Base-by-base conservation (phyloP, 768 basidiomycete species). In the Lactarius vividus region DNA sequence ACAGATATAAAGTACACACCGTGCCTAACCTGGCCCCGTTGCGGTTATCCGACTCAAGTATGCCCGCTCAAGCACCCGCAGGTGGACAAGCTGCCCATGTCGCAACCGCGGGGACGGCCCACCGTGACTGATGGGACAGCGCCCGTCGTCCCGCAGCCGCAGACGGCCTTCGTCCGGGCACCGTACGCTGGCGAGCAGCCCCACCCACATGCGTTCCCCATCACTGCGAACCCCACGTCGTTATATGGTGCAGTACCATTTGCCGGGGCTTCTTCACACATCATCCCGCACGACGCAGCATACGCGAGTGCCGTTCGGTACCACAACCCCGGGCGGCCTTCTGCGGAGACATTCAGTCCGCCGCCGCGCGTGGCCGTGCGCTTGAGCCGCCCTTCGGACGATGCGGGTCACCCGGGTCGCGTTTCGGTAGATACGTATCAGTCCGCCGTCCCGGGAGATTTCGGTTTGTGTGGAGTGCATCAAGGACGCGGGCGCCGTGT, bases 1-100 rank as follows among this genome's bases (percentile, higher is more conserved):
- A 5, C 28, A 66, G 65, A 62, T 37, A 58, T 66, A 7, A 53
- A 54, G 40, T 62, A 66, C 52, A 66, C 65, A 11, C 65, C 61
- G 4, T 62, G 65, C 26, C 13, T 66, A 26, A 62, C 57, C 40
- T 63, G 40, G 39, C 65, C 65, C 29, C 65, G 49, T 6, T 66
- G 61, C 40, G 61, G 65, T 1, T 62, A 54, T 26, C 65, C 65
- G 13, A 18, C 20, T 16, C n/a, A 18, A 3, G 13, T 2, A 31
- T 66, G 65, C 39, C 31, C 52, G 5, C 57, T 66, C 52, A 66
- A 66, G 10, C 61, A 66, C 37, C 61, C 23, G 8, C 65, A 66
- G 18, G 56, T 66, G 11, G 61, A 66, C 61, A 35, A 28, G 33
- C 23, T 35, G 18, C 35, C 57, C 2, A 39, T 23, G 16, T 7